A percentile compares a stretch with the other conserved stretches of the same genome.
These are phyloP conservation scores for Pseudogymnoascus sp. DNA, from an alignment of 2,329 filamentous ascomycete genomes.

Conservation along the genomic window DNA sequence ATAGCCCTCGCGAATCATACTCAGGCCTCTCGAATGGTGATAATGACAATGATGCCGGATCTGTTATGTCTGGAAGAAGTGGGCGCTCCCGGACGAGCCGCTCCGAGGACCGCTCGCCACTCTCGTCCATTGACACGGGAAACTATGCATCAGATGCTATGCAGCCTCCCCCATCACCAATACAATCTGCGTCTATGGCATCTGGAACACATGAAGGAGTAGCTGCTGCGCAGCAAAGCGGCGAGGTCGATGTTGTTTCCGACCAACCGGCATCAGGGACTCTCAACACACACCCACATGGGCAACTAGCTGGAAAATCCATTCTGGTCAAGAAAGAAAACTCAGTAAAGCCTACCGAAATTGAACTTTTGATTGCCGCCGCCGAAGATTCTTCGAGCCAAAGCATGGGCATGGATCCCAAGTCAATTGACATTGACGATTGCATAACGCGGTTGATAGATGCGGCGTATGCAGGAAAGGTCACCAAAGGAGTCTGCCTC, in stretches of 20 bases:
- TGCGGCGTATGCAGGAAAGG: constrained; percentile 90
- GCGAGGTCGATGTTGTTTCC: constrained; percentile 90
- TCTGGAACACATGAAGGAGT: constrained; percentile 65
- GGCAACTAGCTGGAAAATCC: constrained; percentile 71
- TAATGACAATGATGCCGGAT: constrained; percentile 56
- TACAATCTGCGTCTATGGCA: constrained; percentile 66
- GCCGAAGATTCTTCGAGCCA: constrained; percentile 38
- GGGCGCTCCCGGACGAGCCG: constrained; percentile 42
- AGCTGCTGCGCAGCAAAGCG: constrained; percentile 69
- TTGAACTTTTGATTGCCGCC: constrained; percentile 25
- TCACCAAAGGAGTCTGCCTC: constrained; percentile 93
- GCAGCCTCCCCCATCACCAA: constrained; percentile 73
- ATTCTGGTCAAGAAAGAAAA: constrained; percentile 73
- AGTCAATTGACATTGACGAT: constrained; percentile 89
- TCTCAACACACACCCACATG: constrained; percentile 47
- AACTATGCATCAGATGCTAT: constrained; percentile 42
- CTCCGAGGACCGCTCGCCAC: constrained; percentile 33
- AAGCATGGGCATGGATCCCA: constrained; percentile 79
- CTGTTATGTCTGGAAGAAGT: constrained; percentile 63
- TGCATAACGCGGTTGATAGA: constrained; percentile 93
- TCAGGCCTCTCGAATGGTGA: constrained; percentile 51
- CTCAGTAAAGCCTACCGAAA: constrained; percentile 45
- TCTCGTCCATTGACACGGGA: constrained; percentile 28
- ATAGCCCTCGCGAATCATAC: constrained; percentile 73
- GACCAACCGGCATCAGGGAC: constrained; percentile 72